A percentile compares a stretch with the other conserved stretches of the same genome.
phyloP scores from a whole-genome alignment of 2,329 filamentous ascomycete species.

The Rachicladosporium sp. region DNA sequence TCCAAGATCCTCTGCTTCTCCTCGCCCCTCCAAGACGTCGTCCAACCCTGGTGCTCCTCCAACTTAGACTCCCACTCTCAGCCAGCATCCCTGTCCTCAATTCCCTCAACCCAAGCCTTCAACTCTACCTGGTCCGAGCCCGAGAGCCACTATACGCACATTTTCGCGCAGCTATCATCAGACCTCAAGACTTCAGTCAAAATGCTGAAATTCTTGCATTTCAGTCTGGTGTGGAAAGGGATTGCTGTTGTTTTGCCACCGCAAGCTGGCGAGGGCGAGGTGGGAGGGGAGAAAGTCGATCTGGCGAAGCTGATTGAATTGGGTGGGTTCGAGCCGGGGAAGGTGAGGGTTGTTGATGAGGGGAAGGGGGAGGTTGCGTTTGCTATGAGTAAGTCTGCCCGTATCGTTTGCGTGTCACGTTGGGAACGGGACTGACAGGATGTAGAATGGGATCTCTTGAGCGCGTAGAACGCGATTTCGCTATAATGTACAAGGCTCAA shows the following conservation, averaged over 20 bases:
- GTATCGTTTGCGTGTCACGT: too few relatives aligned
- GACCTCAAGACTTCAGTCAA: conserved; percentile 5
- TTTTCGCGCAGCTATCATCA: conserved; percentile 3
- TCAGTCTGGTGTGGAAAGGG: conserved; percentile 4
- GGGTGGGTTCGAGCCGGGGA: conserved; percentile 6
- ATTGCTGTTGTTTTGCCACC: conserved; percentile 4
- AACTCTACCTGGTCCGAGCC: conserved; percentile 3
- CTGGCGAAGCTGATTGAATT: conserved; percentile 3
- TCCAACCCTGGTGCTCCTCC: conserved; percentile 1
- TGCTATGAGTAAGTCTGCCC: conserved; percentile 3
- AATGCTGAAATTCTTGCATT: conserved; percentile 4
- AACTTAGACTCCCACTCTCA: conserved; percentile 2
- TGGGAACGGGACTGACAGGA: too few relatives aligned
- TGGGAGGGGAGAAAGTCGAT: conserved; percentile 4
- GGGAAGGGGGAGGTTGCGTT: conserved; percentile 3
- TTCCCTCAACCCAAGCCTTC: not conserved
- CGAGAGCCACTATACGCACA: conserved; percentile 4
- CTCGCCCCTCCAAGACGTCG: not conserved
- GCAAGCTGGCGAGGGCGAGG: conserved; percentile 2
- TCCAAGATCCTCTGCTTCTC: conserved; percentile 6
- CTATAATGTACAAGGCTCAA: too few relatives aligned
- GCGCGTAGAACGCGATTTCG: too few relatives aligned
- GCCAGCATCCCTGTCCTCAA: not conserved
- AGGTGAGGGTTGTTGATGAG: conserved; percentile 3
- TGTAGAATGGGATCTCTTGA: too few relatives aligned